These are phyloP conservation scores for Xylaria sp. DNA, from an alignment of 2,329 filamentous ascomycete genomes.

Conservation along the genomic window DNA sequence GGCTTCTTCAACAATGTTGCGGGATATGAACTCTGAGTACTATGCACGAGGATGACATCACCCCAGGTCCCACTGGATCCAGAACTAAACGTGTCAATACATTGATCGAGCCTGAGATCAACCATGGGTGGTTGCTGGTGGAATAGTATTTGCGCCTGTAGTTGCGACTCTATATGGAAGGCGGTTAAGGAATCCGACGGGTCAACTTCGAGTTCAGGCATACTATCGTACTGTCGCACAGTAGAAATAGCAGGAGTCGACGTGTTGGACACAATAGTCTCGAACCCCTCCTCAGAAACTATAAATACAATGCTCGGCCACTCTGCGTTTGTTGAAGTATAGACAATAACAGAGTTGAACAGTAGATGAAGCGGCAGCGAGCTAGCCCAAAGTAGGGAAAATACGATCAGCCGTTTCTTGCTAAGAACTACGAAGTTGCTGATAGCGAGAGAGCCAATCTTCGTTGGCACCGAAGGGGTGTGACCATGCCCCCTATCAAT, in stretches of 20 bases:
- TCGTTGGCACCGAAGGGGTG: background rate
- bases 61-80: no score
- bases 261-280: background rate
- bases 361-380: conserved; percentile 2
- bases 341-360: conserved; percentile 4
- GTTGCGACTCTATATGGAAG: no score
- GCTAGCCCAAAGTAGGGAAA: background rate
- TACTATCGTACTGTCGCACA: background rate
- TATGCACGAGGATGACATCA: no score
- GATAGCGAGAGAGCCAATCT: background rate
- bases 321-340: conserved; percentile 5
- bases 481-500: background rate
- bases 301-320: background rate
- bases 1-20: no score
- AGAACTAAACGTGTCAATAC: no score
- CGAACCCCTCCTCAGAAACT: background rate
- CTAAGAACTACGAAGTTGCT: background rate
- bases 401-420: background rate
- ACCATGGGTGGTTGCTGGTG: background rate
- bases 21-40: no score
- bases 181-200: background rate
- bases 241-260: background rate
- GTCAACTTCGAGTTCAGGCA: background rate
- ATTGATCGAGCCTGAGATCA: no score
- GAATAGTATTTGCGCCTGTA: background rate